Evolutionary conservation across 2,329 filamentous ascomycete species (phyloP).

Genomic region (Penicillium sclerotigenum): DNA sequence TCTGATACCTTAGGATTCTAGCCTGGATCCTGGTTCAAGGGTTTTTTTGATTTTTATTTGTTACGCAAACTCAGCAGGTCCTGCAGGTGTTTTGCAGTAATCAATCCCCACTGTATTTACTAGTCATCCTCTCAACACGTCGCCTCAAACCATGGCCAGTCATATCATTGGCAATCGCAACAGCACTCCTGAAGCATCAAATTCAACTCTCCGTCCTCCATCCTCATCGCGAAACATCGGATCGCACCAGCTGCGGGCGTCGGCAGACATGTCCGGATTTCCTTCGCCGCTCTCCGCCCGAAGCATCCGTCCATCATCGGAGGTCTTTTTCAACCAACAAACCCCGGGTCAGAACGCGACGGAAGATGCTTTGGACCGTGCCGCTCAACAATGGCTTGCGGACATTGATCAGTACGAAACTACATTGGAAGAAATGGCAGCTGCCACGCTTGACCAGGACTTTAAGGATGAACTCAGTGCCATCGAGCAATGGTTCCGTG

Average conservation of each 20-base stretch:
- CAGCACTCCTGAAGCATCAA: conserved; percentile 90
- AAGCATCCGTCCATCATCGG: conserved; percentile 85
- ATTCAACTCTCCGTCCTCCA: conserved; percentile 75
- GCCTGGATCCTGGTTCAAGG: conserved; percentile 18
- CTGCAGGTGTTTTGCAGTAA: conserved; percentile 65
- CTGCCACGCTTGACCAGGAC: conserved; percentile 96
- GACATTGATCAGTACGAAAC: conserved; percentile 99
- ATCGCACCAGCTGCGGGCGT: conserved; percentile 84
- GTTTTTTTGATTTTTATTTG: conserved; percentile 21
- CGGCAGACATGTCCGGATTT: conserved; percentile 91
- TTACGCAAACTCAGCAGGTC: conserved; percentile 64
- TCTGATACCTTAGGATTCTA: conserved; percentile 17
- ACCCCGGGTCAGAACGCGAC: conserved; percentile 63
- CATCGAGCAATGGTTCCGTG: conserved; percentile 99
- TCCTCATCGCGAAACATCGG: conserved; percentile 76
- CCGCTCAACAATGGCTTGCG: conserved; percentile 96
- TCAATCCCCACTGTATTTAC: conserved; percentile 37
- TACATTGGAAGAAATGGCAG: conserved; percentile 98
- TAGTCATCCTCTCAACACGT: conserved; percentile 22
- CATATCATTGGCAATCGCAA: conserved; percentile 81
- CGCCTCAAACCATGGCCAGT: conserved; percentile 52
- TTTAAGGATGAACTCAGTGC: conserved; percentile 99
- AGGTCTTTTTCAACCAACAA: conserved; percentile 82
- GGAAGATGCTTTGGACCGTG: conserved; percentile 88
- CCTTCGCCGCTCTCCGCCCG: conserved; percentile 68